Conservation (phyloP, 768 basidiomycete genomes). For the Lanmaoa pseudosensibilis region DNA sequence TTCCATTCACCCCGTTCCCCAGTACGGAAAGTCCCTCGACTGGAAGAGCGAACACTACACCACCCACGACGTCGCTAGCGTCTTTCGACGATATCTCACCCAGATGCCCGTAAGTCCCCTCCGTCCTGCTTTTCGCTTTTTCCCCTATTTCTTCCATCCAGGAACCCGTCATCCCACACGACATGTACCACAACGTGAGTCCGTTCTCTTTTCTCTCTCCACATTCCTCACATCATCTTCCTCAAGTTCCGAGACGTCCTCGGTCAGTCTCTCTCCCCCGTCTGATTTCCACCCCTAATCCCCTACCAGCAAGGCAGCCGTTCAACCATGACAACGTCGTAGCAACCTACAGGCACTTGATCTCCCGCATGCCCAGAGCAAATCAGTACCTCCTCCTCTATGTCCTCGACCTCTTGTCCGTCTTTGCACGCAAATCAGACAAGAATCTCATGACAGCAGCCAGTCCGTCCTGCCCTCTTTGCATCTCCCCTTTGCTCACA, state of each 20-base stretch:
- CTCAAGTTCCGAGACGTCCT: constrained; percentile 75
- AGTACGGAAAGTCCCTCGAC: constrained; percentile 94
- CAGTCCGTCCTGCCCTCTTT: constrained; percentile 53
- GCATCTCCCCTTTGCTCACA: neutral
- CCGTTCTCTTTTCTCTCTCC: constrained; percentile 12
- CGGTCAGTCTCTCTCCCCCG: constrained; percentile 44
- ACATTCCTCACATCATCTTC: constrained; percentile 10
- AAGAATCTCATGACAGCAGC: constrained; percentile 95
- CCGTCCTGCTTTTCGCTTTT: neutral
- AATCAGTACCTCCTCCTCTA: constrained; percentile 98
- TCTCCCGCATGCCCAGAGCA: constrained; percentile 78
- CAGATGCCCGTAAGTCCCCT: constrained; percentile 83
- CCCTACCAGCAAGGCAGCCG: constrained; percentile 57
- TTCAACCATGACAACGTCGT: constrained; percentile 73
- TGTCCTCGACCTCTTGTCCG: constrained; percentile 92
- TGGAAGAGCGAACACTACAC: constrained; percentile 87
- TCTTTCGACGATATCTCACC: constrained; percentile 93
- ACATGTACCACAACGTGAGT: constrained; percentile 84
- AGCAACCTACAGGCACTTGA: constrained; percentile 78
- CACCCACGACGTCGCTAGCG: constrained; percentile 96
- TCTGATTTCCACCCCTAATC: constrained; percentile 16
- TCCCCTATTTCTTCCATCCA: constrained; percentile 33
- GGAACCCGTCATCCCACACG: constrained; percentile 94
- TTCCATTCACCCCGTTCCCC: constrained; percentile 11
- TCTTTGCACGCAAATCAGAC: constrained; percentile 88